Evolutionary conservation across 2,329 filamentous ascomycete species (phyloP), one percentile per base, ranked within the genome.

Genomic region (Cladophialophora chaetospira): DNA sequence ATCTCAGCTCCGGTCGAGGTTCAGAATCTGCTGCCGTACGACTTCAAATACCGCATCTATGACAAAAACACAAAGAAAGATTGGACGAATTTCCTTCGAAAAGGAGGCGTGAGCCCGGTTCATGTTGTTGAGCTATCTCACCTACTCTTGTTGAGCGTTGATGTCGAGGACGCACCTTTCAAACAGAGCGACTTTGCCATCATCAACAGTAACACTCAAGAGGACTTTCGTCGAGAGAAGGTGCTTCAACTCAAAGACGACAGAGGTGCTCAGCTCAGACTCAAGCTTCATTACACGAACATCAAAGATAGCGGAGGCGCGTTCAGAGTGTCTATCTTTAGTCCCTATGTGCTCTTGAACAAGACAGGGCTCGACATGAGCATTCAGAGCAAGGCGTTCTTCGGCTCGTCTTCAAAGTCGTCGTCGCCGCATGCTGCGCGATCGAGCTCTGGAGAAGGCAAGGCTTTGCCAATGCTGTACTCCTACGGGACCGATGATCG

Each of bases 11-110:
- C 95, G 0, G 85, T 99, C 11, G 93, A 96, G 47, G 82, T 99
- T 3, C 93, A 99, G 72, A 99, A 99, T 64, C 77, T 99, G 40
- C 76, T 99, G 33, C 94, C 94, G 0, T 97, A 94, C 69, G 94
- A 99, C 73, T 99, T 99, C 84, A 97, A 99, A 73, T 99, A 99
- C 72, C 86, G 93, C 53, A 97, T 99, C 53, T 99, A 97, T 69
- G 94, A 99, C 77, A 97, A 95, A 77, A 95, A 96, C 71, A 97
- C 92, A 0, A 95, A 93, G 79, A 96, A 95, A 71, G 94, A 99
- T 71, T 99, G 94, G 94, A 95, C 91, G 3, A 99, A 99, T 71
- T 99, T 99, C 75, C 77, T 99, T 44, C 86, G 94, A 55, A 97
- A 97, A 73, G 94, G 95, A 23, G 95, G 95, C 11, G 88, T 97